phyloP scores from a whole-genome alignment of 257 asterid species.

The Dorcoceras hygrometricum region DNA sequence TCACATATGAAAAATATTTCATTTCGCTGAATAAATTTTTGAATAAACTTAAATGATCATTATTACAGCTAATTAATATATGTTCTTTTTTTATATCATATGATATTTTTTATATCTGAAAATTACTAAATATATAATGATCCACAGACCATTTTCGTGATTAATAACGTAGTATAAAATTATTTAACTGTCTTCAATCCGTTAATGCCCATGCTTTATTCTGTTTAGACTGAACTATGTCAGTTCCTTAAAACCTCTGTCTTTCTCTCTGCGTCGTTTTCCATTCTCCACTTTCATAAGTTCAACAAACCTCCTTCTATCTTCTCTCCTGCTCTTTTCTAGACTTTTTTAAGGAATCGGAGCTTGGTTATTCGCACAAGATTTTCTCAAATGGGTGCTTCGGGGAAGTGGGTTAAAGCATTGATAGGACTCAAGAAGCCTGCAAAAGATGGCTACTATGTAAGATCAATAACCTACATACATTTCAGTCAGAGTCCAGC shows the following conservation, averaged over 20 bases:
- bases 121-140: no score
- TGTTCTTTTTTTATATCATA: no score
- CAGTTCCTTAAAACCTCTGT: neutral
- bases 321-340: neutral
- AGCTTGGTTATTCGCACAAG: conserved; percentile 18
- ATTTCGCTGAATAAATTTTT: no score
- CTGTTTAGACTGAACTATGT: no score
- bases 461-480: conserved; percentile 35
- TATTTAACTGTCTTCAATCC: neutral
- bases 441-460: conserved; percentile 64
- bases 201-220: neutral
- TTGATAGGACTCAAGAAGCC: conserved; percentile 72
- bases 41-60: no score
- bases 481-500: neutral
- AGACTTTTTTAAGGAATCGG: neutral
- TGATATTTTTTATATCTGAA: no score
- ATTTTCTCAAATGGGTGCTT: conserved; percentile 63
- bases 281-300: neutral
- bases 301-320: neutral
- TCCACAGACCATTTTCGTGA: no score
- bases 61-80: neutral
- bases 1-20: no score
- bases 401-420: conserved; percentile 87
- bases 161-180: no score
- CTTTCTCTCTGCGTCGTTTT: neutral